phyloP scores from a whole-genome alignment of 1,284 basidiomycete species.

The Abortiporus biennis region DNA sequence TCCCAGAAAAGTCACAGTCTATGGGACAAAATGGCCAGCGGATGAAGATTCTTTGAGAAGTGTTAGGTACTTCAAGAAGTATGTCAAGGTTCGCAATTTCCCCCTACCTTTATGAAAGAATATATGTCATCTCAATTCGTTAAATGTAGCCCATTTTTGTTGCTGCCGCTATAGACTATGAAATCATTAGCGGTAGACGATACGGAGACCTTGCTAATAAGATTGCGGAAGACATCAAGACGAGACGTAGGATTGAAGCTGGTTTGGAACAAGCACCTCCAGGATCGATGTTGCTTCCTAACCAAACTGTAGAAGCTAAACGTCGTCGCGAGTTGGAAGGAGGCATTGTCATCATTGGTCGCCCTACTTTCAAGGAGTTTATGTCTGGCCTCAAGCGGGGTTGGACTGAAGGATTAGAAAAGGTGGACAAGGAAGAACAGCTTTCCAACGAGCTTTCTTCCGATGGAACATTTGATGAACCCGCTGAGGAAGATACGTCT shows the following conservation, averaged over 20 bases:
- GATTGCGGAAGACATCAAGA: constrained; percentile 69
- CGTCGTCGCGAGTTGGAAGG: constrained; percentile 69
- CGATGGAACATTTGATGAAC: constrained; percentile 78
- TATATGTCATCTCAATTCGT: constrained; percentile 8
- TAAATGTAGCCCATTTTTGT: constrained; percentile 79
- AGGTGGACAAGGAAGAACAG: constrained; percentile 71
- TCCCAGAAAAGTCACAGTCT: constrained; percentile 82
- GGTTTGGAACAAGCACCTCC: constrained; percentile 53
- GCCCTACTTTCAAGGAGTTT: constrained; percentile 93
- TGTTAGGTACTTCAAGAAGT: constrained; percentile 88
- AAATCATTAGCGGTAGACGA: constrained; percentile 75
- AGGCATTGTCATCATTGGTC: constrained; percentile 83
- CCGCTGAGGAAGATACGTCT: constrained; percentile 24
- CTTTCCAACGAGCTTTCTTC: constrained; percentile 64
- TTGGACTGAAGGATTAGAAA: constrained; percentile 73
- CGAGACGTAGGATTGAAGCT: constrained; percentile 52
- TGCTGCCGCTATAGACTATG: constrained; percentile 91
- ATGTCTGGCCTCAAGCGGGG: constrained; percentile 82
- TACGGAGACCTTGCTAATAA: constrained; percentile 80
- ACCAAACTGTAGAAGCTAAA: constrained; percentile 49
- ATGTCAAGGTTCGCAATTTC: constrained; percentile 76
- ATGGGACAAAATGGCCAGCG: constrained; percentile 87
- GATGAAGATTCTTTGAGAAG: constrained; percentile 90
- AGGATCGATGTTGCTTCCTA: constrained; percentile 45
- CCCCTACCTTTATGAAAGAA: constrained; percentile 4